These are phyloP conservation scores for Pecoramyces ruminantium DNA, from an alignment of 192 early-diverging fungal genomes.

Conservation along the genomic window DNA sequence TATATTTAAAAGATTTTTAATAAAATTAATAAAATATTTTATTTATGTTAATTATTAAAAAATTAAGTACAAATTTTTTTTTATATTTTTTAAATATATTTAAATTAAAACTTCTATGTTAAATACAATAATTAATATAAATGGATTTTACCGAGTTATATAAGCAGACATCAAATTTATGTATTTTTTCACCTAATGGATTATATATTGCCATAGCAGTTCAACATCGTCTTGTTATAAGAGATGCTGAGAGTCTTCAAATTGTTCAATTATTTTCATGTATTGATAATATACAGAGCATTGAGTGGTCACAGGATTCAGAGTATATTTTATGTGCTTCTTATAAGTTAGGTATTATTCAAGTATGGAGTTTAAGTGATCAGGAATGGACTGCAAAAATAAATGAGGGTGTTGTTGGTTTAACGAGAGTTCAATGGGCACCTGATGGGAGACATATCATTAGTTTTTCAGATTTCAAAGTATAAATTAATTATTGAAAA, in stretches of 20 bases:
- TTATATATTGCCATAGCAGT: conserved; percentile 46
- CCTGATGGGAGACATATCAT: conserved; percentile 28
- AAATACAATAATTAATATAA: no score
- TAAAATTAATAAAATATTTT: no score
- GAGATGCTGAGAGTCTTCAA: conserved; percentile 41
- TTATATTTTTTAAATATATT: no score
- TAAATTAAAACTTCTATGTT: no score
- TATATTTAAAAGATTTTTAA: no score
- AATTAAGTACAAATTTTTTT: no score
- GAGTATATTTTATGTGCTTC: conserved; percentile 31
- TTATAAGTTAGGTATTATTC: conserved; percentile 18
- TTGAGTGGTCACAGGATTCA: conserved; percentile 54
- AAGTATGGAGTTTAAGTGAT: conserved; percentile 39
- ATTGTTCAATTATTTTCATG: conserved; percentile 39
- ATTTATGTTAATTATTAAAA: no score
- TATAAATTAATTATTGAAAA: no score
- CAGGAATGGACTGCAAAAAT: conserved; percentile 33
- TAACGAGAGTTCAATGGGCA: conserved; percentile 24
- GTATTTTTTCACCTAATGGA: background rate
- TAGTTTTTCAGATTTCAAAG: conserved; percentile 31
- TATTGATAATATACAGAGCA: conserved; percentile 20
- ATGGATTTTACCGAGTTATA: background rate
- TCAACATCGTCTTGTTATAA: conserved; percentile 44
- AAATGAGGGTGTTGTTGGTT: conserved; percentile 26
- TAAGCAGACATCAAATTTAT: conserved; percentile 1